Percentiles rank a stretch among this genome's conserved stretches.
Evolutionary conservation across 2,329 filamentous ascomycete genomes (phyloP).

Genomic region (Canariomyces notabilis): DNA sequence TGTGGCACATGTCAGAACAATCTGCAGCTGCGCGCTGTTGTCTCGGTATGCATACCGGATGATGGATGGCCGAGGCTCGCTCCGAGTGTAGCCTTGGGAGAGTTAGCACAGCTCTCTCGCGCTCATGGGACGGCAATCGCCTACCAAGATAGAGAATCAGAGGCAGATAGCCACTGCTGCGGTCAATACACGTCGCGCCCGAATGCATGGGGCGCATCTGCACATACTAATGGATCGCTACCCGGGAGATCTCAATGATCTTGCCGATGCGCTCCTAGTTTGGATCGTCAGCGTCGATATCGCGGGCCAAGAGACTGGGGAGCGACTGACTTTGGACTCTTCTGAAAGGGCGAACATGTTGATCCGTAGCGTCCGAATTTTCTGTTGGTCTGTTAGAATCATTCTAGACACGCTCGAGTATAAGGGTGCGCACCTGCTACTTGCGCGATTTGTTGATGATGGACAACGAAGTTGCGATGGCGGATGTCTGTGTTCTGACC

Average conservation of each 20-base stretch:
- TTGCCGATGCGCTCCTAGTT: conserved; percentile 90
- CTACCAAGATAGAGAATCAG: conserved; percentile 94
- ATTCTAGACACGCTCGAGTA: neutral
- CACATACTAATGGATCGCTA: conserved; percentile 90
- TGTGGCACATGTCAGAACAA: conserved; percentile 26
- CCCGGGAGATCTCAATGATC: conserved; percentile 89
- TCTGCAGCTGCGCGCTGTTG: neutral
- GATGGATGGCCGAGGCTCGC: conserved; percentile 77
- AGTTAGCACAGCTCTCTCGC: conserved; percentile 12
- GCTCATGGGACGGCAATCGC: conserved; percentile 18
- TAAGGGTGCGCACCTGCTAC: neutral
- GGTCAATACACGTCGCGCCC: conserved; percentile 31
- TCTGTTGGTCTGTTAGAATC: neutral
- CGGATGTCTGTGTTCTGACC: no score
- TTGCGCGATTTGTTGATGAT: conserved; percentile 1
- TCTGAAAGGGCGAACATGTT: conserved; percentile 70
- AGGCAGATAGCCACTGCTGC: conserved; percentile 80
- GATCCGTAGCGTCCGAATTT: neutral
- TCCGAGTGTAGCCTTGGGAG: conserved; percentile 77
- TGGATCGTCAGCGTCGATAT: conserved; percentile 15
- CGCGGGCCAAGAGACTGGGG: no score
- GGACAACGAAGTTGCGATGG: no score
- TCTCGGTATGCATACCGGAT: conserved; percentile 45
- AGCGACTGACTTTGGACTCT: conserved; percentile 76
- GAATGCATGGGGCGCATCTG: neutral